Evolutionary conservation across 139 green algal species (phyloP), one percentile per base, ranked within the genome.

Genomic region (Chlorella sp.): DNA sequence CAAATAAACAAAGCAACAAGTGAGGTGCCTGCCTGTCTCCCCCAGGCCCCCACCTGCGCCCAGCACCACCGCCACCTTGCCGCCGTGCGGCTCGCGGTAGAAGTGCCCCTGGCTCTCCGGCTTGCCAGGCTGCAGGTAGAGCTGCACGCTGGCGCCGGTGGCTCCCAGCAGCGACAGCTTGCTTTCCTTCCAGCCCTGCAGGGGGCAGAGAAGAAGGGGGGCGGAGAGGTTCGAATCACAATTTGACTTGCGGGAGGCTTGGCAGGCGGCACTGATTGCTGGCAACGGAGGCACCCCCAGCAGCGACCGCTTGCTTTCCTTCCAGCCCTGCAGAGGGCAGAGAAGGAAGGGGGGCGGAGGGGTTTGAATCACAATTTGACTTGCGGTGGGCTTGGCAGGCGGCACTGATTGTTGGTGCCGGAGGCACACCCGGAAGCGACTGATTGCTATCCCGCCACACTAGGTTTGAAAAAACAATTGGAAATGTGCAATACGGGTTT

Each of bases 71-170:
- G 71, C 73, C 71, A 89, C 71, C 85, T 83, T 89, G 85, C 85
- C 85, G 48, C n/a, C 34, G 22, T 85, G 73, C 3, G 73, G 73
- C 57, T 85, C 28, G 0, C 76, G 36, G 57, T 90, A 90, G 60
- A 90, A 90, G 30, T 80, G 75, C 3, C 86, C 86, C 86, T 90
- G 86, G 11, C 53, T 86, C 4, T 83, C 76, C 0, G 60, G 53
- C 53, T 75, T 66, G 36, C 86, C 86, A 15, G 86, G 86, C 60
- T 79, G 77, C 36, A 90, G 86, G 76, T 86, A 90, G 24, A 90
- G 60, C 57, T 85, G 42, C 77, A 77, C 86, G 14, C 16, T 64
- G 36, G 30, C 61, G 22, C 86, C 86, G 0, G 42, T 39, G 28
- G 57, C 57, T 5, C 86, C 86, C 86, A 86, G 86, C n/a, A 85